A percentile compares a stretch with the other conserved stretches of the same genome.
These are phyloP conservation scores for Metschnikowia rubicola DNA, from an alignment of 805 yeast genomes.

Conservation along the genomic window DNA sequence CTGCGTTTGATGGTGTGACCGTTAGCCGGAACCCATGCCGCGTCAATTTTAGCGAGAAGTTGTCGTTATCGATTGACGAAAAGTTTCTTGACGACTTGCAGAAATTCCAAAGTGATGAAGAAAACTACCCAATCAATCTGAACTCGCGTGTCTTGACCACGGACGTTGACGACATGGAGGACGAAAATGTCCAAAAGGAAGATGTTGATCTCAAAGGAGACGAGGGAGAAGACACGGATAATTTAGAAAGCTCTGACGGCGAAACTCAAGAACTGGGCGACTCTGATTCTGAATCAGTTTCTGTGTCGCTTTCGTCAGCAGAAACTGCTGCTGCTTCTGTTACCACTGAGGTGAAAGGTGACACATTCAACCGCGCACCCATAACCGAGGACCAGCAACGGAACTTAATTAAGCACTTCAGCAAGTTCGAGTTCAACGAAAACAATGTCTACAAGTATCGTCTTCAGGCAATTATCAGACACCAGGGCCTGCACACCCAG, in stretches of 20 bases:
- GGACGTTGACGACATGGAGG: slow-evolving; percentile 28
- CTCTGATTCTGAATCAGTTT: slow-evolving; percentile 10
- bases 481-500: slow-evolving; percentile 80
- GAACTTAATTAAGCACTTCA: slow-evolving; percentile 34
- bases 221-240: slow-evolving; percentile 26
- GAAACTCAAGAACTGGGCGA: slow-evolving; percentile 8
- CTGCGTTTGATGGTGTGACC: slow-evolving; percentile 65
- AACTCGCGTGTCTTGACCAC: slow-evolving; percentile 21
- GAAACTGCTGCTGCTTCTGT: slow-evolving; percentile 8
- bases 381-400: slow-evolving; percentile 37
- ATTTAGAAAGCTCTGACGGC: slow-evolving; percentile 9
- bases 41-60: slow-evolving; percentile 58
- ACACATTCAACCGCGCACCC: slow-evolving; percentile 35
- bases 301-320: slow-evolving; percentile 7
- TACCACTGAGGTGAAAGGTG: slow-evolving; percentile 11
- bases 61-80: slow-evolving; percentile 47
- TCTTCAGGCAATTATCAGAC: slow-evolving; percentile 73
- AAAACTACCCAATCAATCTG: slow-evolving; percentile 16
- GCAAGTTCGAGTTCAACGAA: slow-evolving; percentile 37
- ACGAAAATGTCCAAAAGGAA: slow-evolving; percentile 34
- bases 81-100: slow-evolving; percentile 36
- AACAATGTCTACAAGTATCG: slow-evolving; percentile 48
- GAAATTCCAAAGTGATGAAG: slow-evolving; percentile 27
- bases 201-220: slow-evolving; percentile 37
- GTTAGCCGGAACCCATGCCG: slow-evolving; percentile 73